Base-by-base conservation (phyloP, 352 stramenopile species). In the Phytophthora fragariae region DNA sequence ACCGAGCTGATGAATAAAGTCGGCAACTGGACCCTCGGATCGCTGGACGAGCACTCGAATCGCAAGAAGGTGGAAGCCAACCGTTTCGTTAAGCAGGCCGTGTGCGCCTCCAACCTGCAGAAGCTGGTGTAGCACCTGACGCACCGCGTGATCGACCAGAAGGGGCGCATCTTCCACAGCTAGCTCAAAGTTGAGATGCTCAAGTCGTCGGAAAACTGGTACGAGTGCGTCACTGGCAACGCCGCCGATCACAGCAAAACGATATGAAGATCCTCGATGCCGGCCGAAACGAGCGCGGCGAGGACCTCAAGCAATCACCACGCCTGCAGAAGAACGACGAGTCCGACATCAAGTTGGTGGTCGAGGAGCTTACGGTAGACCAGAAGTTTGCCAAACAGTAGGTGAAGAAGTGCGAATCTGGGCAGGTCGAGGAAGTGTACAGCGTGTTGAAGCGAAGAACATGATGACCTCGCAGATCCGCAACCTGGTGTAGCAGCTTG, bases 401-500 rank as follows among this genome's bases (percentile, higher is more conserved):
- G 82, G 77, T 87, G 29, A 82, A 93, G 68, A 95, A 96, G 85
- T 88, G 90, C 66, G 83, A 90, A 84, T 96, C 54, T 96, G 90
- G 90, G 88, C 88, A 93, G 71, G 82, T 96, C 14, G 90, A 96
- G 67, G 83, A 94, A 57, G 90, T 96, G 50, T 96, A 96, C 81
- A 90, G 78, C 56, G 75, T 93, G 11, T 80, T 83, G 11, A 95
- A 94, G 79, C 56, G 78, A 96, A 96, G 84, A 88, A 96, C 57
- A 96, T 96, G 90, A 96, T 96, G 90, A 96, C 90, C 52, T 94
- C 86, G 41, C 90, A 96, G 76, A 96, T 96, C 75, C 90, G 90
- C 58, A 92, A 86, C 33, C 69, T 96, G 57, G 75, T 96, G 33
- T 86, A 94, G 74, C 90, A 96, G 75, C 77, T 96, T 57, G 88